Conservation (phyloP, 106 monocot species). For the Triglochin maritima region DNA sequence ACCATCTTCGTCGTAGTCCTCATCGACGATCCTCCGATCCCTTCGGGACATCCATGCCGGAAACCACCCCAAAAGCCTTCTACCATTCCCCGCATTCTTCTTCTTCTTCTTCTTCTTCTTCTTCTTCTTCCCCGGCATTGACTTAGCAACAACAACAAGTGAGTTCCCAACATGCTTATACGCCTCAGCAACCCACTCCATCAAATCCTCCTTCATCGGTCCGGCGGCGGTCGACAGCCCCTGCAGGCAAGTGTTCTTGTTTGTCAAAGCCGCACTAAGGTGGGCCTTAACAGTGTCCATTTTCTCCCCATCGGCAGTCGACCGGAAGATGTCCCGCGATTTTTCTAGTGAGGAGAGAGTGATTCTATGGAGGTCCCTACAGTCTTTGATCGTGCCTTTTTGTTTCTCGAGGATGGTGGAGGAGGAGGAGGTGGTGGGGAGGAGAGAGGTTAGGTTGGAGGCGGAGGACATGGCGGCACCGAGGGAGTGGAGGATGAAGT, state of each 20-base stretch:
- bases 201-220: conserved; percentile 9
- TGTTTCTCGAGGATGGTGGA: conserved; percentile 28
- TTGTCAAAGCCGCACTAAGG: conserved; percentile 67
- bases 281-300: conserved; percentile 35
- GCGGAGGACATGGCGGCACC: conserved; percentile 34
- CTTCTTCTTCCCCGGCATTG: not conserved
- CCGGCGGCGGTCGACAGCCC: conserved; percentile 39
- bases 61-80: conserved; percentile 12
- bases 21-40: conserved; percentile 29
- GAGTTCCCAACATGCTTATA: conserved; percentile 48
- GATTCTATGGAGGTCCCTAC: conserved; percentile 54
- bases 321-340: conserved; percentile 26
- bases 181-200: conserved; percentile 16
- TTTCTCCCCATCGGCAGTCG: not conserved
- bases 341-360: conserved; percentile 40
- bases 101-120: not conserved
- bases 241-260: conserved; percentile 71
- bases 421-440: conserved; percentile 10
- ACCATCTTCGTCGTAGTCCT: conserved; percentile 7
- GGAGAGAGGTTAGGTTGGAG: conserved; percentile 23
- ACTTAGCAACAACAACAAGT: conserved; percentile 31
- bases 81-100: not conserved
- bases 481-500: conserved; percentile 29
- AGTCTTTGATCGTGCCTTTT: conserved; percentile 53
- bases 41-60: conserved; percentile 27